Base-by-base conservation (phyloP, 352 stramenopile genomes). In the Phytophthora brassicae region DNA sequence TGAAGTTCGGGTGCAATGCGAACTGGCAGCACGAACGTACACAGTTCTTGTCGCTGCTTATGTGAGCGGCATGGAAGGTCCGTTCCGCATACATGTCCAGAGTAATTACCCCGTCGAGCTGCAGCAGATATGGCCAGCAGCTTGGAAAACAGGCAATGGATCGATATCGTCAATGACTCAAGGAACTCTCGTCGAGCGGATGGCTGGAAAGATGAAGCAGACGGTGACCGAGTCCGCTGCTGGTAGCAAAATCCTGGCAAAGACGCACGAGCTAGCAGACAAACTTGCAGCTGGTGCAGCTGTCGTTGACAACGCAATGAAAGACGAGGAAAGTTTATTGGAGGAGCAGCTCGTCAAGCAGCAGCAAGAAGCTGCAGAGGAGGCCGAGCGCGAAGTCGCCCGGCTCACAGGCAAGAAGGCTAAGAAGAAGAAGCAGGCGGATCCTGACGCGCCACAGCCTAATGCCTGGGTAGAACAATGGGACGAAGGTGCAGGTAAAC, bases 1-100 rank as follows among this genome's bases (percentile, higher is more conserved):
- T n/a, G 86, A 97, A 53, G 51, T 96, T 2, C 70, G 77, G 9
- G 61, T 98, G 6, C 70, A 91, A 66, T 92, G 89, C 56, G 70
- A 78, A 50, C 67, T 97, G 20, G 58, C 72, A 12, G 88, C 89
- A 28, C 73, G 90, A 0, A 81, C 72, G n/a, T 98, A 98, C 72
- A 92, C 92, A 16, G 35, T 98, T 39, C 63, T 98, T 24, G 72
- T 95, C 19, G 88, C 81, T 2, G 82, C 92, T 6, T 97, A 97
- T 64, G 79, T 92, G 50, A 85, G 81, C 47, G 82, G 77, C 14
- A 96, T 97, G 84, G 90, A 98, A 56, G 92, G 92, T 2, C 79
- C 87, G 22, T 98, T 98, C 68, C 83, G 81, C 31, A 38, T 97
- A 26, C 79, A 69, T 14, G 73, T 97, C 38, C 79, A 95, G 57